Conservation (phyloP, 2,329 filamentous ascomycete genomes). For the Talaromyces pinophilus region DNA sequence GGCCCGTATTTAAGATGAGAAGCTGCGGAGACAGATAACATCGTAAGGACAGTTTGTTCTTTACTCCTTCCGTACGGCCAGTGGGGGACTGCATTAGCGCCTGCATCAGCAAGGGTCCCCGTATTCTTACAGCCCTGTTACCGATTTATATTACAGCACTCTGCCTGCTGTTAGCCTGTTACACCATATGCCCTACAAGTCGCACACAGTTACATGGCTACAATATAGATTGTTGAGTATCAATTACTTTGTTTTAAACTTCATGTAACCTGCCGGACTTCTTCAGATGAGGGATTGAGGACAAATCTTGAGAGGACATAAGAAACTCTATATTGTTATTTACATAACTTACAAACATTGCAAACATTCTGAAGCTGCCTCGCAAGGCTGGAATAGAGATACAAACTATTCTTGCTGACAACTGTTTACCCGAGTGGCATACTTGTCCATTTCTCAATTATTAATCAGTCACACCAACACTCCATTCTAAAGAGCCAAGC, state of each 20-base stretch:
- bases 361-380: slow-evolving; percentile 6
- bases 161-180: neutral
- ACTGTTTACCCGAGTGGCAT: neutral
- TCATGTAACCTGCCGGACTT: no score
- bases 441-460: slow-evolving; percentile 1
- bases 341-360: neutral
- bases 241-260: neutral
- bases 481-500: neutral
- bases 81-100: neutral
- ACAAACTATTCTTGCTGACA: neutral
- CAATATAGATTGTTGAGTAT: neutral
- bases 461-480: neutral
- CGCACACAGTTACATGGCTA: neutral
- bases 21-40: slow-evolving; percentile 10
- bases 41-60: slow-evolving; percentile 48
- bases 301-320: neutral
- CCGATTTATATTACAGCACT: neutral
- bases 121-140: slow-evolving; percentile 4
- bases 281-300: neutral
- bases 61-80: slow-evolving; percentile 13
- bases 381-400: neutral
- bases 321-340: neutral
- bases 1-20: slow-evolving; percentile 13
- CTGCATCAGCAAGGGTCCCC: neutral
- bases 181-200: neutral